Evolutionary conservation across 352 stramenopile genomes (phyloP).

Genomic region (Globisporangium yorkense): DNA sequence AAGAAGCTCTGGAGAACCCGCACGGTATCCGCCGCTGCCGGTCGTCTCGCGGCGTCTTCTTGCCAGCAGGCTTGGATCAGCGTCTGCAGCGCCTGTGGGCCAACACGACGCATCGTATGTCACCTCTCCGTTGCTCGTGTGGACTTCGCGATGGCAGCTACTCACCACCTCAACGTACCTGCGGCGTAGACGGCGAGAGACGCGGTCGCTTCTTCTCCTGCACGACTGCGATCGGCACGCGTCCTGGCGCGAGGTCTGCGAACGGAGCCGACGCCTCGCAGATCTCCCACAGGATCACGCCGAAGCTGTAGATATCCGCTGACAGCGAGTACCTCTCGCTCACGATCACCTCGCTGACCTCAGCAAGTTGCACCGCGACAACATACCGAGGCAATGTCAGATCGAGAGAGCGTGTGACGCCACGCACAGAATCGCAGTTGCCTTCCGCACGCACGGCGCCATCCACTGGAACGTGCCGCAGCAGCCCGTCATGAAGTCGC

Average conservation of each 20-base stretch:
- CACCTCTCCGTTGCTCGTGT: neutral
- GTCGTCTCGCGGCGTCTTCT: constrained; percentile 41
- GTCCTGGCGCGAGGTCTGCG: constrained; percentile 37
- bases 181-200: constrained; percentile 53
- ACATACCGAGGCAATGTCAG: neutral
- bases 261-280: constrained; percentile 61
- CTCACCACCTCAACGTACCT: constrained; percentile 17
- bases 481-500: constrained; percentile 63
- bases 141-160: neutral
- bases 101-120: neutral
- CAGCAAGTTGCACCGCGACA: neutral
- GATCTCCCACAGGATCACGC: constrained; percentile 78
- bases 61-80: constrained; percentile 68
- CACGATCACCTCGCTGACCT: constrained; percentile 56
- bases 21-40: constrained; percentile 36
- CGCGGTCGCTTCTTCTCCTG: constrained; percentile 53
- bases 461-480: constrained; percentile 83
- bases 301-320: constrained; percentile 80
- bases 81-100: constrained; percentile 39
- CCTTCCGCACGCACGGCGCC: constrained; percentile 47
- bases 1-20: constrained; percentile 46
- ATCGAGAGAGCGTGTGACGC: neutral
- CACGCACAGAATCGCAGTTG: neutral
- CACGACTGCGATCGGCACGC: constrained; percentile 61
- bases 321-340: constrained; percentile 60